Evolutionary conservation across 2,329 filamentous ascomycete species (phyloP).

Genomic region (Huntiella decipiens): DNA sequence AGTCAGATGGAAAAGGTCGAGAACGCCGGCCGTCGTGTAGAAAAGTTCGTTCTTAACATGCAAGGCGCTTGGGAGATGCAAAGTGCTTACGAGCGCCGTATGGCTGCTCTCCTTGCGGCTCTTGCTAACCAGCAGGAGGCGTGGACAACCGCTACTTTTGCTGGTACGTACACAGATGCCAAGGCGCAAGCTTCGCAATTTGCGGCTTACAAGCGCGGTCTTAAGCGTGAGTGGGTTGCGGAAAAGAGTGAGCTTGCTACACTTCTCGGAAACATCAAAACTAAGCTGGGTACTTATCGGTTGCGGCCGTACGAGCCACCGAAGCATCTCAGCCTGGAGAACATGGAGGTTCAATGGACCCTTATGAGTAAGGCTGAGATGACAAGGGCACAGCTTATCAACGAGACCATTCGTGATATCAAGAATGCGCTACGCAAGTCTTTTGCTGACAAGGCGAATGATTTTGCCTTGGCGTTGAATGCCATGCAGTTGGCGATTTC

Average conservation of each 20-base stretch:
- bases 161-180: constrained; percentile 81
- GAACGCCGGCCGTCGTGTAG: constrained; percentile 85
- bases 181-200: constrained; percentile 73
- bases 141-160: constrained; percentile 69
- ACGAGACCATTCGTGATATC: constrained; percentile 96
- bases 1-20: constrained; percentile 98
- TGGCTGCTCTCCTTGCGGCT: constrained; percentile 60
- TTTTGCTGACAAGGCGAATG: constrained; percentile 96
- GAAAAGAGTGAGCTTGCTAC: constrained; percentile 94
- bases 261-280: constrained; percentile 93
- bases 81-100: constrained; percentile 79
- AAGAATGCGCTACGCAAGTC: constrained; percentile 84
- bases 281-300: constrained; percentile 88
- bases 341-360: constrained; percentile 67
- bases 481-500: constrained; percentile 90
- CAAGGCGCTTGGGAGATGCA: constrained; percentile 99
- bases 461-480: constrained; percentile 87
- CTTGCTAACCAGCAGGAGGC: constrained; percentile 53
- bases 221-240: constrained; percentile 89
- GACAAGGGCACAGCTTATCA: constrained; percentile 77
- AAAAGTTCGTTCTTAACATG: constrained; percentile 98
- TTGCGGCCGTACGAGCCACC: constrained; percentile 83
- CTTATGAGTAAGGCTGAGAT: constrained; percentile 68
- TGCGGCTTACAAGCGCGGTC: constrained; percentile 70
- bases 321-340: constrained; percentile 60